Evolutionary conservation across 78 protist genomes (phyloP), one percentile per base, ranked within the genome.

Genomic region (Dictyostelium purpureum): DNA sequence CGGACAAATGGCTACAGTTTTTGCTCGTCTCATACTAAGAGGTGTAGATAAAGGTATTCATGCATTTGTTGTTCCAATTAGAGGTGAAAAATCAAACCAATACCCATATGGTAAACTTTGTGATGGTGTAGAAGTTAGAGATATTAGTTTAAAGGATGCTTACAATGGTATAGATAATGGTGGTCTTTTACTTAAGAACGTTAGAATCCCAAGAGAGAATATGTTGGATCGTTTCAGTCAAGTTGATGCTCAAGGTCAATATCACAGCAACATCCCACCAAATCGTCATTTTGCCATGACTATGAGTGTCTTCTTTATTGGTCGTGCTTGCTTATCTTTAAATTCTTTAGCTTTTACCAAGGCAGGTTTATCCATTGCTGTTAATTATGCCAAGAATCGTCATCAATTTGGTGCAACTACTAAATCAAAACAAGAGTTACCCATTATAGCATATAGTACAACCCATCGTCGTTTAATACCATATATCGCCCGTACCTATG

Each of bases 31-130:
- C 28, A 65, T 94, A 33, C 6, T 94, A 24, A 47, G 35, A 4
- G 90, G 57, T 35, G 35, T 28, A n/a, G 96, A 94, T 89, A 65
- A 65, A 37, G 96, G 96, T 49, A 35, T 85, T 19, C 96, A 94
- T 66, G 89, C 88, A 21, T 94, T 94, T 56, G 51, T 94, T 21
- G 85, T 87, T 4, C 96, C 78, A 35, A 69, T 94, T 57, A 14
- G 96, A n/a, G 18, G 56, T 33, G 75, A 12, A 1, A 57, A 89
- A 66, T 6, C 75, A 0, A 0, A 33, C 10, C 52, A 37, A 19
- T 18, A 74, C 0, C 80, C 80, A 59, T 85, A 85, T 61, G 90
- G 89, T 6, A 69, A 63, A 1, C 45, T 70, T n/a, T 26, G 77
- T 14, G 76, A 82, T 5, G 96, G 96, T 31, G 89, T 94, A 11